Percentiles rank a stretch among this genome's conserved stretches.
These are phyloP conservation scores for Barnettozyma sucrosica DNA, from an alignment of 805 yeast species.

Conservation along the genomic window DNA sequence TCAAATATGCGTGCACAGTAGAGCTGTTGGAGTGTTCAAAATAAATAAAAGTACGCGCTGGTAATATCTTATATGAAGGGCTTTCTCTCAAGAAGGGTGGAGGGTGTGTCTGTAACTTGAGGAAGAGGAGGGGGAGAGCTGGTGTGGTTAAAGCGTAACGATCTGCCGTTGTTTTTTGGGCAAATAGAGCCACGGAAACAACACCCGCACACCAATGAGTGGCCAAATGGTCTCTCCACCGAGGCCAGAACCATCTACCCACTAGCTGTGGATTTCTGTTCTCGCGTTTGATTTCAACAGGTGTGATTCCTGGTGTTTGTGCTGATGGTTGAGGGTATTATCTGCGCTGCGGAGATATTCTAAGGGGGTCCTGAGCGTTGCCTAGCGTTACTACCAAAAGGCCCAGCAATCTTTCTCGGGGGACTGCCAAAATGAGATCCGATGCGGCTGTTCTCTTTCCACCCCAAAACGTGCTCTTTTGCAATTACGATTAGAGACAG, in stretches of 20 bases:
- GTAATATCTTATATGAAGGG: too few relatives aligned
- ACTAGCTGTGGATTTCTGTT: too few relatives aligned
- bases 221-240: background rate
- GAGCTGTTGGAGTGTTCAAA: background rate
- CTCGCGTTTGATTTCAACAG: background rate
- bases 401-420: background rate
- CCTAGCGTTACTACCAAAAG: background rate
- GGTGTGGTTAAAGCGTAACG: background rate
- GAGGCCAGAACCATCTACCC: background rate
- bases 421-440: background rate
- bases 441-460: background rate
- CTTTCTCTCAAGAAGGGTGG: background rate
- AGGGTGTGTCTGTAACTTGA: too few relatives aligned
- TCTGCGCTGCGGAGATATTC: background rate
- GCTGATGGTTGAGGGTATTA: too few relatives aligned
- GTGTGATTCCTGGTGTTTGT: too few relatives aligned
- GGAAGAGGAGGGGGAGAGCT: background rate
- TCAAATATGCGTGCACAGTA: background rate
- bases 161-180: background rate
- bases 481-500: background rate
- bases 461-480: background rate
- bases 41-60: background rate
- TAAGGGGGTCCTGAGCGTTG: background rate
- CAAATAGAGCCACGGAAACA: background rate
- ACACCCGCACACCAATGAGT: background rate